Evolutionary conservation across 768 basidiomycete species (phyloP).

Genomic region (Agaricus subrufescens): DNA sequence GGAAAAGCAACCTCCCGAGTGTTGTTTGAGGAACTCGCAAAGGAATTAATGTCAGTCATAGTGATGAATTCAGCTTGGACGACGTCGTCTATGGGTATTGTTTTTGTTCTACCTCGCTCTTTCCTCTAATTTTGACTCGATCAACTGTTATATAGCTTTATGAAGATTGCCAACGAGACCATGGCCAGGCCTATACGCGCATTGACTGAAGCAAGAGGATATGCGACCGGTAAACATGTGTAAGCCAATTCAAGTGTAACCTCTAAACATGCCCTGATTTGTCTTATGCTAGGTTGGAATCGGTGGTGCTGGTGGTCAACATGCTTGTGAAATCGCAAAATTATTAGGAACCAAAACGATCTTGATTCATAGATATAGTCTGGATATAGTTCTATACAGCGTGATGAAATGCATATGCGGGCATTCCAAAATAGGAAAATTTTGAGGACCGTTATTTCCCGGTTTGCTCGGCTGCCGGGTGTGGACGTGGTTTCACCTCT

Average conservation of each 20-base stretch:
- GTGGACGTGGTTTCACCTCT: too few species aligned
- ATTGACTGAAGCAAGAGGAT: slow-evolving; percentile 84
- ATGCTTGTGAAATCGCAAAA: slow-evolving; percentile 88
- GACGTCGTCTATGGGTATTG: slow-evolving; percentile 83
- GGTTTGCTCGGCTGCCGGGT: too few species aligned
- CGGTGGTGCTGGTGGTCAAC: slow-evolving; percentile 88
- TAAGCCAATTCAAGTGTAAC: slow-evolving; percentile 18
- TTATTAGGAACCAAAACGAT: slow-evolving; percentile 85
- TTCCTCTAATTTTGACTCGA: too few species aligned
- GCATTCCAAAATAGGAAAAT: too few species aligned
- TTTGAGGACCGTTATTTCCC: too few species aligned
- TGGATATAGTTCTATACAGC: too few species aligned
- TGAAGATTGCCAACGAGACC: slow-evolving; percentile 95
- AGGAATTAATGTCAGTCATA: slow-evolving; percentile 65
- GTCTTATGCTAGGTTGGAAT: slow-evolving; percentile 31
- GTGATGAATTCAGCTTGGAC: slow-evolving; percentile 60
- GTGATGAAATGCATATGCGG: too few species aligned
- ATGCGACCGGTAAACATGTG: slow-evolving; percentile 76
- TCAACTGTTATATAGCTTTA: slow-evolving; percentile 49
- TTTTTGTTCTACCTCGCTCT: not conserved
- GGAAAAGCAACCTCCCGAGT: slow-evolving; percentile 72
- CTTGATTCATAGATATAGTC: slow-evolving; percentile 82
- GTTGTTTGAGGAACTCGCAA: slow-evolving; percentile 64
- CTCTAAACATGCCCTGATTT: not conserved
- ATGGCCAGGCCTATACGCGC: slow-evolving; percentile 94